Conservation (phyloP, 1,139 yeast species). For the Wickerhamiella infanticola region DNA sequence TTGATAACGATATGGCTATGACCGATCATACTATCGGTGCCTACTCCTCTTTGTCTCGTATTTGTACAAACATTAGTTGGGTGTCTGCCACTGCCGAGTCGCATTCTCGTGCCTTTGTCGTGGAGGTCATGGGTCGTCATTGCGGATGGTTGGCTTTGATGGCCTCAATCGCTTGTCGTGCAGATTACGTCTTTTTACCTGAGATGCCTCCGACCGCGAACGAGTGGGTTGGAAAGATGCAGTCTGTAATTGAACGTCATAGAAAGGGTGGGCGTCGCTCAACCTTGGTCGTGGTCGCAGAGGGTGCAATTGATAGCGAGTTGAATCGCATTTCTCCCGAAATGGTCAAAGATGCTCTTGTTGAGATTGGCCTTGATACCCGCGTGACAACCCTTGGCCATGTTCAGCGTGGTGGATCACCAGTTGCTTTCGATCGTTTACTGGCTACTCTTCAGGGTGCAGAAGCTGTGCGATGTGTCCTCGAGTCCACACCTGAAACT, state of each 20-base stretch:
- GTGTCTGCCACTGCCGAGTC: slow-evolving; percentile 96
- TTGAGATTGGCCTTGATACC: slow-evolving; percentile 76
- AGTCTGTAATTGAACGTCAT: slow-evolving; percentile 53
- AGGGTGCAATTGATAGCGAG: slow-evolving; percentile 84
- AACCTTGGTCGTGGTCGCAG: slow-evolving; percentile 91
- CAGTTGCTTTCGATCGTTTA: slow-evolving; percentile 84
- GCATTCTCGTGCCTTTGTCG: slow-evolving; percentile 92
- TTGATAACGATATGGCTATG: slow-evolving; percentile 93
- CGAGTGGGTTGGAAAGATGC: slow-evolving; percentile 56
- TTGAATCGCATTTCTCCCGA: slow-evolving; percentile 67
- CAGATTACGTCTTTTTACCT: slow-evolving; percentile 87
- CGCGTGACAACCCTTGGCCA: slow-evolving; percentile 92
- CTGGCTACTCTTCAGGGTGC: slow-evolving; percentile 94
- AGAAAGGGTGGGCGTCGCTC: slow-evolving; percentile 80
- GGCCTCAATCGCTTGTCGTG: slow-evolving; percentile 94
- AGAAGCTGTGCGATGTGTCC: slow-evolving; percentile 87
- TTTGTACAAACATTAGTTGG: slow-evolving; percentile 84
- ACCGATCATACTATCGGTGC: slow-evolving; percentile 97
- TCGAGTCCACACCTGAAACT: slow-evolving; percentile 74
- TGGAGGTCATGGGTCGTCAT: slow-evolving; percentile 98
- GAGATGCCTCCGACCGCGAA: slow-evolving; percentile 61
- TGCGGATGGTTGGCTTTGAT: slow-evolving; percentile 97
- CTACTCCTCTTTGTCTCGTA: slow-evolving; percentile 81
- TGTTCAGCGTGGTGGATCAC: slow-evolving; percentile 97
- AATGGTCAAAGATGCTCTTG: slow-evolving; percentile 66